Evolutionary conservation across 2,329 filamentous ascomycete genomes (phyloP).

Genomic region (Pyricularia grisea): DNA sequence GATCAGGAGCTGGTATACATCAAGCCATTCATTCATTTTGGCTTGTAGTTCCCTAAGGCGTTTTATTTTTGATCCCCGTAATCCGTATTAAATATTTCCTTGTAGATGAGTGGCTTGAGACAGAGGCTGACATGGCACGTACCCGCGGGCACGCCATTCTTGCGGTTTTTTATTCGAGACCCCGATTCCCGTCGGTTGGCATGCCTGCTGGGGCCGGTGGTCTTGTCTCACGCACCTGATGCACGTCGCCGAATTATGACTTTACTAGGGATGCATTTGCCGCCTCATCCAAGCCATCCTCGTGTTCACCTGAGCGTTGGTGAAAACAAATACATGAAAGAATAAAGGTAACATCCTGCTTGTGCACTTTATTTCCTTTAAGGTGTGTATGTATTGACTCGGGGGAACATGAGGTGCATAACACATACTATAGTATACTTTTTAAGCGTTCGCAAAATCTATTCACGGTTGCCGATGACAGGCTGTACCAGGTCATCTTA

Average conservation of each 20-base stretch:
- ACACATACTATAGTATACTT: too few relatives aligned
- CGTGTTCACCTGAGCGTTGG: not conserved
- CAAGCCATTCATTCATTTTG: too few relatives aligned
- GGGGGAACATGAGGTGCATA: too few relatives aligned
- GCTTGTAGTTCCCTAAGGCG: too few relatives aligned
- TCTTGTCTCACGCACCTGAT: not conserved
- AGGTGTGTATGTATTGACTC: too few relatives aligned
- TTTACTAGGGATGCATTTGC: not conserved
- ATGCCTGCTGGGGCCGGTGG: not conserved
- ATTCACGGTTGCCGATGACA: not conserved
- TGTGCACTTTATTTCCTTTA: too few relatives aligned
- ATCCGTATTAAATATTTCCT: not conserved
- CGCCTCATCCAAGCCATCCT: not conserved
- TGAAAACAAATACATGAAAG: too few relatives aligned
- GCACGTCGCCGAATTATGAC: not conserved
- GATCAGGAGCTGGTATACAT: not conserved
- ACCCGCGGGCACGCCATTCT: not conserved
- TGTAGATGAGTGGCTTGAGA: constrained; percentile 1
- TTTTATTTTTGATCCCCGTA: not conserved
- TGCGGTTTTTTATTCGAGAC: not conserved
- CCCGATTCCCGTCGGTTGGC: not conserved
- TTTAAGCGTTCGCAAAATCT: not conserved
- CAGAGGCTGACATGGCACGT: constrained; percentile 3
- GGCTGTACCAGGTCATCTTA: not conserved
- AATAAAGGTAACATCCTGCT: not conserved